Percentiles rank a stretch among this genome's conserved stretches.
Evolutionary conservation across 78 protist species (phyloP).

Genomic region (Dictyostelium discoideum): DNA sequence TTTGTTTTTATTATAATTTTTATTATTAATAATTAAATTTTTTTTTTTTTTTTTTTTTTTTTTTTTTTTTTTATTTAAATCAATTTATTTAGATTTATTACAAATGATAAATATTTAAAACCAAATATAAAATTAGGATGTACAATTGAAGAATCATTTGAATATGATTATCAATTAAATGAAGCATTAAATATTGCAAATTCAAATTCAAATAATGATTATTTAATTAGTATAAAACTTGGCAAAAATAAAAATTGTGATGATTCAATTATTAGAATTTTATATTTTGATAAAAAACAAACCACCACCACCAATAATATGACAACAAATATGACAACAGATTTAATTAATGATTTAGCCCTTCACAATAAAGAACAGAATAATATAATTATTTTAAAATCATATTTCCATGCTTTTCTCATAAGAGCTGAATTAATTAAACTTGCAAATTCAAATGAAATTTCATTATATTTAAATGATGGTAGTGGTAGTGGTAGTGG

Average conservation of each 20-base stretch:
- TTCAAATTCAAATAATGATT: not conserved
- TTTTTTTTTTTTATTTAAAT: not conserved
- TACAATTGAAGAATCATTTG: constrained; percentile 4
- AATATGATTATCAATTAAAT: not conserved
- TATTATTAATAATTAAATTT: not conserved
- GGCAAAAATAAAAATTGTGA: not conserved
- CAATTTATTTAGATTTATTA: not conserved
- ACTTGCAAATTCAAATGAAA: not conserved
- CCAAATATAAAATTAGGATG: constrained; percentile 8
- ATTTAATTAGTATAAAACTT: not conserved
- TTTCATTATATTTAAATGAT: not conserved
- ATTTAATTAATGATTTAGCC: not conserved
- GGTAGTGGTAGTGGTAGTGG: not conserved
- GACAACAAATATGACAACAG: not conserved
- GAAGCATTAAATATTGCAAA: not conserved
- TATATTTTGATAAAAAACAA: not conserved
- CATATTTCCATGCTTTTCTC: constrained; percentile 19
- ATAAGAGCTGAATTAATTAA: not conserved
- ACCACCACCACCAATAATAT: not conserved
- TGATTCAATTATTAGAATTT: not conserved
- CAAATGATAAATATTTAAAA: not conserved
- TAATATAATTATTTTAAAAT: constrained; percentile 9
- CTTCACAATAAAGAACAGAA: not conserved
- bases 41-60: not conserved
- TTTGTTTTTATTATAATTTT: too few species aligned